A percentile compares a stretch with the other conserved stretches of the same genome.
Conservation (phyloP, 108 stramenopile species). For the Cylindrotheca closterium region DNA sequence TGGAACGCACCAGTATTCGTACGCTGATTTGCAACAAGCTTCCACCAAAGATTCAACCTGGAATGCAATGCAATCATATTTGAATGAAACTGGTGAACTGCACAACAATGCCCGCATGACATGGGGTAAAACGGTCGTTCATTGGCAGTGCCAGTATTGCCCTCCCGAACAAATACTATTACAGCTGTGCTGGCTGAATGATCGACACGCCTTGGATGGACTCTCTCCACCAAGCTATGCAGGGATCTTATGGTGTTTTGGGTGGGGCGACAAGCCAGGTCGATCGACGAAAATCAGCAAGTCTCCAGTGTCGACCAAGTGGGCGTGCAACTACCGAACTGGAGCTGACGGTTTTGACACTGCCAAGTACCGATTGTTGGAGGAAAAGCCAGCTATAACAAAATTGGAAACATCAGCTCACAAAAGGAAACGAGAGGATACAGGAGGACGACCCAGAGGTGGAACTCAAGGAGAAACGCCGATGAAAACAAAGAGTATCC, state of each 20-base stretch:
- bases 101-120: slow-evolving; percentile 87
- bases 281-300: too few relatives aligned
- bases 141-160: slow-evolving; percentile 33
- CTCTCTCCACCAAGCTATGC: slow-evolving; percentile 70
- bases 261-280: slow-evolving; percentile 64
- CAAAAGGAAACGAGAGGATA: too few relatives aligned
- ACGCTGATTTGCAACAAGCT: slow-evolving; percentile 24
- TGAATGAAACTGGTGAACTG: slow-evolving; percentile 65
- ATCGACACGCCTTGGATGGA: slow-evolving; percentile 77
- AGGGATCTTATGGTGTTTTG: slow-evolving; percentile 77
- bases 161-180: slow-evolving; percentile 22
- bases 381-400: too few relatives aligned
- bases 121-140: slow-evolving; percentile 72
- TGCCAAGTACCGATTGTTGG: too few relatives aligned
- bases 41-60: slow-evolving; percentile 44
- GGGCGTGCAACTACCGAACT: slow-evolving; percentile 38
- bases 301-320: slow-evolving; percentile 28
- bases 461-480: too few relatives aligned
- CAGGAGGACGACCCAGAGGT: too few relatives aligned
- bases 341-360: slow-evolving; percentile 36
- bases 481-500: too few relatives aligned
- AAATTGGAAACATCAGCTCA: too few relatives aligned
- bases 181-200: slow-evolving; percentile 56
- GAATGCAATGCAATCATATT: slow-evolving; percentile 74
- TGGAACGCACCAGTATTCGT: neutral